Conservation (phyloP, 1,139 yeast genomes). For the Casaregolazyma lundiana region DNA sequence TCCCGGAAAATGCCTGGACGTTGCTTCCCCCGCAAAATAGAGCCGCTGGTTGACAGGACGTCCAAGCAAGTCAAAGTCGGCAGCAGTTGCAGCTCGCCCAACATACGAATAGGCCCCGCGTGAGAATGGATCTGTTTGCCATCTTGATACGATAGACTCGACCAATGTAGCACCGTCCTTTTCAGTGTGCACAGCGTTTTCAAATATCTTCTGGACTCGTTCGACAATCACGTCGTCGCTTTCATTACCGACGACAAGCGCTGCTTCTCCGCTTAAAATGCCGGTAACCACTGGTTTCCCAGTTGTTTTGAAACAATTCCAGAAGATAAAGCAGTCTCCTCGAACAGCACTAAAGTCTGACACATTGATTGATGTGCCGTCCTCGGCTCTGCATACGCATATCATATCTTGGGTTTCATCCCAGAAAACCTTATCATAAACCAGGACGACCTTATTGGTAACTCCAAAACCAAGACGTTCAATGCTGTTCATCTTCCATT, state of each 20-base stretch:
- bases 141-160: slow-evolving; percentile 40
- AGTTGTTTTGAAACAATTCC: slow-evolving; percentile 35
- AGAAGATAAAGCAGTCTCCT: slow-evolving; percentile 39
- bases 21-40: slow-evolving; percentile 45
- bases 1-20: slow-evolving; percentile 40
- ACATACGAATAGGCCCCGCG: slow-evolving; percentile 41
- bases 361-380: slow-evolving; percentile 17
- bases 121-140: slow-evolving; percentile 41
- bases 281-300: slow-evolving; percentile 40
- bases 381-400: slow-evolving; percentile 31
- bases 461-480: slow-evolving; percentile 40
- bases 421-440: slow-evolving; percentile 40
- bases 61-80: slow-evolving; percentile 40
- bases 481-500: slow-evolving; percentile 39
- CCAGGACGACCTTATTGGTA: slow-evolving; percentile 36
- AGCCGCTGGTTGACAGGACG: slow-evolving; percentile 36
- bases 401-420: slow-evolving; percentile 35
- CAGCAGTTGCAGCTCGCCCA: slow-evolving; percentile 41
- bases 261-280: slow-evolving; percentile 39
- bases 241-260: slow-evolving; percentile 30
- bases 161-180: slow-evolving; percentile 26
- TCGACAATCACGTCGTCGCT: slow-evolving; percentile 35
- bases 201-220: slow-evolving; percentile 33
- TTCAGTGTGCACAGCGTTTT: slow-evolving; percentile 26
- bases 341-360: slow-evolving; percentile 27